phyloP scores from a whole-genome alignment of 768 basidiomycete genomes.

The Kwoniella pini region DNA sequence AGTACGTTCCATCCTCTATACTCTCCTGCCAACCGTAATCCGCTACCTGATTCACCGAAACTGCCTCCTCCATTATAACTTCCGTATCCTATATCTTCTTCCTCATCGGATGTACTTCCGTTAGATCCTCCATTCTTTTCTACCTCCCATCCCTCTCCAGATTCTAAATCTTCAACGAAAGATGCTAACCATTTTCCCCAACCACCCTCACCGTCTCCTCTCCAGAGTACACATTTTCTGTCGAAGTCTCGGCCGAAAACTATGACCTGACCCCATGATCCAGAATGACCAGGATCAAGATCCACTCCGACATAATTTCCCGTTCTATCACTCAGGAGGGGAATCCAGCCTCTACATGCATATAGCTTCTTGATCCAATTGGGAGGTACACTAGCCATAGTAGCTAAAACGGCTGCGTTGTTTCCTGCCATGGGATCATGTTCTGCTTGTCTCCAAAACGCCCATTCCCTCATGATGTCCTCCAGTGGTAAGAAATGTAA shows the following conservation, averaged over 20 bases:
- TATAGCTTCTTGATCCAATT: conserved; percentile 86
- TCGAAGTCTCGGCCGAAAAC: conserved; percentile 99
- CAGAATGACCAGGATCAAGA: conserved; percentile 68
- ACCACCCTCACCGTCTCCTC: conserved; percentile 82
- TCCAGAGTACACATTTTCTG: conserved; percentile 91
- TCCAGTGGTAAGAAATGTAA: conserved; percentile 88
- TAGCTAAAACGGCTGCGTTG: conserved; percentile 68
- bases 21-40: conserved; percentile 75
- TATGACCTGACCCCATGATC: conserved; percentile 86
- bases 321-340: conserved; percentile 85
- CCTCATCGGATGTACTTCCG: conserved; percentile 44
- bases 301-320: conserved; percentile 98
- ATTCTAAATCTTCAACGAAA: conserved; percentile 91
- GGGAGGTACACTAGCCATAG: conserved; percentile 86
- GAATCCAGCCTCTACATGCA: conserved; percentile 94
- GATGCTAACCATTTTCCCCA: conserved; percentile 93
- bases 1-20: conserved; percentile 90
- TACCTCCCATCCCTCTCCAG: conserved; percentile 82
- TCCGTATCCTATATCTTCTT: conserved; percentile 54
- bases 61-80: conserved; percentile 59
- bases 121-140: conserved; percentile 55
- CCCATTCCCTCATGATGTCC: conserved; percentile 91
- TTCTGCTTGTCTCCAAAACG: conserved; percentile 93
- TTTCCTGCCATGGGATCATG: conserved; percentile 81
- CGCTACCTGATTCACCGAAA: conserved; percentile 68